These are phyloP conservation scores for Leptographium galeiforme DNA, from an alignment of 2,329 filamentous ascomycete species.

Conservation along the genomic window DNA sequence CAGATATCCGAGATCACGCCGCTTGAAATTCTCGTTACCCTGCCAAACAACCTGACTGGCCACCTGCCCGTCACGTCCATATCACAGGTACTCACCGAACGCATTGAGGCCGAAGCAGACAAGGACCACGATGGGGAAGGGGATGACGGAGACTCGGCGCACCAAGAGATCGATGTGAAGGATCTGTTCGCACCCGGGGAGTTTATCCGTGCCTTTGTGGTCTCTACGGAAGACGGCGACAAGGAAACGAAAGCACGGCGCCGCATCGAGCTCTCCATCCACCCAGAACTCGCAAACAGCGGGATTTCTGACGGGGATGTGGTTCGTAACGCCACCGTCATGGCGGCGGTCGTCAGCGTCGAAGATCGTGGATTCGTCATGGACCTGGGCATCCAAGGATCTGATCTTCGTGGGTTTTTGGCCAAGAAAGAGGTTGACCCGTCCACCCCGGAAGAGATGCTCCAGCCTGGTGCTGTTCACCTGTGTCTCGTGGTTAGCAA, in stretches of 20 bases:
- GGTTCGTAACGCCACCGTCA: slow-evolving; percentile 62
- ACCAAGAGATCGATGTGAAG: slow-evolving; percentile 51
- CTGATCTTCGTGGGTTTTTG: slow-evolving; percentile 66
- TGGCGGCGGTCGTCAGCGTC: slow-evolving; percentile 80
- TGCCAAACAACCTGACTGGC: slow-evolving; percentile 87
- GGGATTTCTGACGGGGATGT: slow-evolving; percentile 61
- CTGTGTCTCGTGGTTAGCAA: slow-evolving; percentile 69
- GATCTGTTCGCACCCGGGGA: slow-evolving; percentile 71
- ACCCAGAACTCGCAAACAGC: slow-evolving; percentile 65
- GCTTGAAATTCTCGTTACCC: slow-evolving; percentile 64
- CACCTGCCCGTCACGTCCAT: slow-evolving; percentile 88
- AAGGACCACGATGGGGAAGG: slow-evolving; percentile 24
- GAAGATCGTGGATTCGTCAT: slow-evolving; percentile 93
- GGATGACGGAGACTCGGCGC: slow-evolving; percentile 32
- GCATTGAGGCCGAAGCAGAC: slow-evolving; percentile 56
- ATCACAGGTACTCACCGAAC: slow-evolving; percentile 63
- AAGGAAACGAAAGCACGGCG: slow-evolving; percentile 52
- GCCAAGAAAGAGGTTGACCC: slow-evolving; percentile 68
- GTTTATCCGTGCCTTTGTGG: slow-evolving; percentile 73
- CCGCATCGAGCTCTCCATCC: slow-evolving; percentile 76
- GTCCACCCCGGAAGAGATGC: slow-evolving; percentile 42
- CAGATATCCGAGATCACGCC: slow-evolving; percentile 71
- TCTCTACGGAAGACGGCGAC: slow-evolving; percentile 58
- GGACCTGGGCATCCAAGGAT: slow-evolving; percentile 66
- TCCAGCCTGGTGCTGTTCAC: slow-evolving; percentile 75